Base-by-base conservation (phyloP, 2,329 filamentous ascomycete genomes). In the Ascochyta rabiei region DNA sequence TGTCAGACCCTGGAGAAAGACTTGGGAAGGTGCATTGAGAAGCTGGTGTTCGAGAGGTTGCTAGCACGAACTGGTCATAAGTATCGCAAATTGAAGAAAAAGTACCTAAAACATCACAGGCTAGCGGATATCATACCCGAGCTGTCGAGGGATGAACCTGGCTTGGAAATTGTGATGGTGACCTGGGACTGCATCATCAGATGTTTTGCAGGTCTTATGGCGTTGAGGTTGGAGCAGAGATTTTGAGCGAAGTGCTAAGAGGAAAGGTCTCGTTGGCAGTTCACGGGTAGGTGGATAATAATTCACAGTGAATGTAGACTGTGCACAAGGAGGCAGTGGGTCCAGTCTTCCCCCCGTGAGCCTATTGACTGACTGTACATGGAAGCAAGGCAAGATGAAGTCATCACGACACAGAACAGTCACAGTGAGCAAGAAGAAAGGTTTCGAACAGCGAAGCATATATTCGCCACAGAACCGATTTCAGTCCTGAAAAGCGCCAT, bases 401-500 rank as follows among this genome's bases (percentile, higher is more conserved):
- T 16, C 15, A 34, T 16, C 31, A 33, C 13, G 10, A 15, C 30
- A 34, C 15, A 2, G 13, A 40, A 8, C 38, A 40, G 3, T 24
- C 12, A 40, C 38, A 26, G 3, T n/a, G 5, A 24, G n/a, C 31
- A 34, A 15, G 15, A 12, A 24, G 13, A n/a, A 24, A 1, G 10
- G 4, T 15, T 19, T 37, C 28, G 16, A 43, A 43, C 47, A 50
- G 21, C 38, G 30, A 21, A 49, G 30, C 23, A 30, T 35, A 5
- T 34, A 23, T 19, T 41, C 16, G 35, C 47, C 16, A 23, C 16
- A 37, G 31, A 24, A 44, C 33, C 19, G 15, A 34, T 44, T 26
- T 21, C 40, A 35, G 33, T 44, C 39, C 44, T 16, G 4, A 44
- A 48, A 44, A 40, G 33, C 40, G 48, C 48, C 44, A 50, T 38